These are phyloP conservation scores for Echria macrotheca DNA, from an alignment of 495 filamentous ascomycete species.

Conservation along the genomic window DNA sequence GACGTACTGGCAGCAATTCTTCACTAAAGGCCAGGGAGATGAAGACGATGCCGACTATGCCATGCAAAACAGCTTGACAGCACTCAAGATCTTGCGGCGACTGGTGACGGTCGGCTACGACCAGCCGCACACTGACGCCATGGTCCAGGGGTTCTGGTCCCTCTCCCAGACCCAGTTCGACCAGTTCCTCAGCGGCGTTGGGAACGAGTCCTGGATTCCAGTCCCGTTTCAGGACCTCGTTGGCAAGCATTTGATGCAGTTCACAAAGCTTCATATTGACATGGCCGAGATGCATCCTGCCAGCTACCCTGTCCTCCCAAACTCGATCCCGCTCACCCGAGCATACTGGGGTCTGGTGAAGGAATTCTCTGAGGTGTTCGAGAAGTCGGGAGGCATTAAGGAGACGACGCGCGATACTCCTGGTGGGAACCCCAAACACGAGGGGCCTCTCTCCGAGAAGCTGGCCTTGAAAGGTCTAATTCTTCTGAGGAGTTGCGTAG, in stretches of 20 bases:
- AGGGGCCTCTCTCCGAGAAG: slow-evolving; percentile 61
- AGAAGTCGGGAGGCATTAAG: slow-evolving; percentile 42
- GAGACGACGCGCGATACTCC: slow-evolving; percentile 41
- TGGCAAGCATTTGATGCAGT: slow-evolving; percentile 82
- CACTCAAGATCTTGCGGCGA: slow-evolving; percentile 73
- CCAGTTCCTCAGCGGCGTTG: slow-evolving; percentile 53
- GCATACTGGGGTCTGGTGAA: slow-evolving; percentile 79
- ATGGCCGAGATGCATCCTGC: slow-evolving; percentile 72
- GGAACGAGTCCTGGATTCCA: slow-evolving; percentile 44
- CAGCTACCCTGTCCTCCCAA: slow-evolving; percentile 73
- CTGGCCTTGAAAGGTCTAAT: slow-evolving; percentile 75
- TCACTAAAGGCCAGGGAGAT: slow-evolving; percentile 45
- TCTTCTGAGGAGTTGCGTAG: slow-evolving; percentile 74
- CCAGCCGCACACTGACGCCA: slow-evolving; percentile 67
- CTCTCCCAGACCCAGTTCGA: slow-evolving; percentile 65
- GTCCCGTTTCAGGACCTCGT: slow-evolving; percentile 46
- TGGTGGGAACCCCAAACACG: slow-evolving; percentile 48
- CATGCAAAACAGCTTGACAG: slow-evolving; percentile 68
- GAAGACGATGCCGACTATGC: slow-evolving; percentile 53
- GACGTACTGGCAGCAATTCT: slow-evolving; percentile 59
- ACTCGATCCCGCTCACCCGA: slow-evolving; percentile 65
- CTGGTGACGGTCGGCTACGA: slow-evolving; percentile 79
- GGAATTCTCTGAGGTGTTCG: slow-evolving; percentile 67
- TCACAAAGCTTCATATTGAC: slow-evolving; percentile 84
- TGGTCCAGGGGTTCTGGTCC: slow-evolving; percentile 73